Conservation (phyloP, 768 basidiomycete genomes). For the Mycena crocata region DNA sequence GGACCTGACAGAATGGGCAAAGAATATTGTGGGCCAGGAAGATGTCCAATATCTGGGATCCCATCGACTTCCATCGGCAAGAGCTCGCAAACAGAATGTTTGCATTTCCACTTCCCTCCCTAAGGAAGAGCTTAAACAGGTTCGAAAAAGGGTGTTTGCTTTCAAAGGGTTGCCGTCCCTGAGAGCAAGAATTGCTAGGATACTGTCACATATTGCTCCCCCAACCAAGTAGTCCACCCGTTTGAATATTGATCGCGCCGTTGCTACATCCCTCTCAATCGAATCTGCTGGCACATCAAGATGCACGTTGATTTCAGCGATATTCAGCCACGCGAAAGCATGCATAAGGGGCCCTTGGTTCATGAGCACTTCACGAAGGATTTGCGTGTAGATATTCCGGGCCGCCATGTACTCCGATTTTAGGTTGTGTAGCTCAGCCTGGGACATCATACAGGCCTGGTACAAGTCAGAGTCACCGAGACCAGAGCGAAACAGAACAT, state of each 20-base stretch:
- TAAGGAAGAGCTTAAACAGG: too few species aligned
- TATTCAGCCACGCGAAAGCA: background rate
- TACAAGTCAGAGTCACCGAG: background rate
- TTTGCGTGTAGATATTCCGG: background rate
- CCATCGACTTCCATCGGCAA: too few species aligned
- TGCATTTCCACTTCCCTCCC: too few species aligned
- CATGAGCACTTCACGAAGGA: background rate
- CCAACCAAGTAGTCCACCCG: background rate
- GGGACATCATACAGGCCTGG: background rate
- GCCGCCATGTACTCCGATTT: conserved; percentile 12
- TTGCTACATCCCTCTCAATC: background rate
- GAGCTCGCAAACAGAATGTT: too few species aligned
- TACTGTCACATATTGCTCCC: background rate
- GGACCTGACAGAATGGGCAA: background rate
- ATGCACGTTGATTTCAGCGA: background rate
- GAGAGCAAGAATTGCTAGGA: background rate
- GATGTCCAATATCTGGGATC: too few species aligned
- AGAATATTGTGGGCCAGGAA: background rate
- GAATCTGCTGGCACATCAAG: background rate
- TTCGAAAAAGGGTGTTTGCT: too few species aligned
- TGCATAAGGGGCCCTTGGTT: background rate
- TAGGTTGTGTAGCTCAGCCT: background rate
- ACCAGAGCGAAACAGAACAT: background rate
- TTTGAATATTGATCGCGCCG: background rate
- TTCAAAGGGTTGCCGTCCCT: background rate